These are phyloP conservation scores for Populus alba DNA, from an alignment of 345 rosid genomes.

Conservation along the genomic window DNA sequence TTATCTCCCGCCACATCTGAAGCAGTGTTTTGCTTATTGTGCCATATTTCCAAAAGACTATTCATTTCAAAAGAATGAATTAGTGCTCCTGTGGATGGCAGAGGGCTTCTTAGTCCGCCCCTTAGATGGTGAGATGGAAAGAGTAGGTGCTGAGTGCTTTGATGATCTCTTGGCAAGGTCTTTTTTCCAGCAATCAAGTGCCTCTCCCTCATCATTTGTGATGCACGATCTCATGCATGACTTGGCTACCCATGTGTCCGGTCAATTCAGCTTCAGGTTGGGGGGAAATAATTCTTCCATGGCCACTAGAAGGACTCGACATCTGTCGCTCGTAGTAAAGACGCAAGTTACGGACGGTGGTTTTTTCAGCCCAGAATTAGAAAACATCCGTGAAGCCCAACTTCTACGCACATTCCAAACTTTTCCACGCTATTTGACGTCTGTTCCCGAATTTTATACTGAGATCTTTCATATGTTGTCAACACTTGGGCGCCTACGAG, in stretches of 20 bases:
- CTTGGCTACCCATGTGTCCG: constrained; percentile 16
- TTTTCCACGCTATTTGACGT: not conserved
- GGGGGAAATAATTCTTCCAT: not conserved
- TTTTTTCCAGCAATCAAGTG: not conserved
- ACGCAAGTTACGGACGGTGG: not conserved
- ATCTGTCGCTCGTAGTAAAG: not conserved
- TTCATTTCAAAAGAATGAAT: not conserved
- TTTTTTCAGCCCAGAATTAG: not conserved
- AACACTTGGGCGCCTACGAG: not conserved
- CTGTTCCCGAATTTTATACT: not conserved
- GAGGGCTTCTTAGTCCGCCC: constrained; percentile 18
- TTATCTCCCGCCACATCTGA: not conserved
- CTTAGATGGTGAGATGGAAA: constrained; percentile 6
- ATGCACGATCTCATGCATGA: constrained; percentile 24
- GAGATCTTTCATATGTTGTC: not conserved
- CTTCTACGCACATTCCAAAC: not conserved
- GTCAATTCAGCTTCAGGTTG: not conserved
- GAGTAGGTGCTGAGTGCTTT: constrained; percentile 14
- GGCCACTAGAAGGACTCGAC: not conserved
- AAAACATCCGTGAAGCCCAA: not conserved
- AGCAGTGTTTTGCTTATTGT: no score
- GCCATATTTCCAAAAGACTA: constrained; percentile 4
- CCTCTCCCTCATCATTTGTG: not conserved
- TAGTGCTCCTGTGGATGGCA: constrained; percentile 22
- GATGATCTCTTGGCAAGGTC: constrained; percentile 15